Evolutionary conservation across 2,329 filamentous ascomycete genomes (phyloP).

Genomic region (Cyphellophora europaea): DNA sequence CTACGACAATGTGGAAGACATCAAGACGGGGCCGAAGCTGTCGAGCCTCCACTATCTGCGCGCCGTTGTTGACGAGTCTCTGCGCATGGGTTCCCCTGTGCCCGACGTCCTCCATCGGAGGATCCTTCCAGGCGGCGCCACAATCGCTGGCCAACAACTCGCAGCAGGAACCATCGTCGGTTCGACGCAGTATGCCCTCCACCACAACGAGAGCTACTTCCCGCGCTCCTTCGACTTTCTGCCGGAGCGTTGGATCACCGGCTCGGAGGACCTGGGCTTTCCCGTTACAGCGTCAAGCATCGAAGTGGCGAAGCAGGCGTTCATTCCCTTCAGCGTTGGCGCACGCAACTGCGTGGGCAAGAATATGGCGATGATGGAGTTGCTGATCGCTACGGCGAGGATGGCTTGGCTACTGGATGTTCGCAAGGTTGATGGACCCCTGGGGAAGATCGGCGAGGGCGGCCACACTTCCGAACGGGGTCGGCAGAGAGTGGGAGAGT

Average conservation of each 20-base stretch:
- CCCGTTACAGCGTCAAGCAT: constrained; percentile 36
- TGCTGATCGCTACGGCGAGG: constrained; percentile 29
- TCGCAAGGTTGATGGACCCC: not conserved
- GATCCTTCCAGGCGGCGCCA: constrained; percentile 21
- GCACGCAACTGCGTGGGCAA: constrained; percentile 34
- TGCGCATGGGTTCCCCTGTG: constrained; percentile 28
- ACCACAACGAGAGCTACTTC: constrained; percentile 24
- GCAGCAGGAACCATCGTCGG: constrained; percentile 25
- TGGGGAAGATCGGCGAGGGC: constrained; percentile 1
- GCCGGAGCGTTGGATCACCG: constrained; percentile 23
- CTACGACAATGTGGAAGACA: constrained; percentile 26
- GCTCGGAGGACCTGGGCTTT: constrained; percentile 21
- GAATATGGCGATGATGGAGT: constrained; percentile 33
- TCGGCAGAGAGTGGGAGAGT: constrained; percentile 2
- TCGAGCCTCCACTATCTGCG: constrained; percentile 28
- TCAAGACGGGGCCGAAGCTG: constrained; percentile 30
- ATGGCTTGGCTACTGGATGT: constrained; percentile 22
- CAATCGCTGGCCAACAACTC: constrained; percentile 24
- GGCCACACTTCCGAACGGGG: constrained; percentile 1
- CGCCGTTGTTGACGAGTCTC: constrained; percentile 28
- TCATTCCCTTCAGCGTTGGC: constrained; percentile 40
- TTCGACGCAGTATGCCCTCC: constrained; percentile 23
- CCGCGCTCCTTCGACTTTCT: constrained; percentile 15
- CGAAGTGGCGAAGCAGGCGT: constrained; percentile 54
- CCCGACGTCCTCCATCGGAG: constrained; percentile 21